Evolutionary conservation across 2,329 filamentous ascomycete species (phyloP), one percentile per base, ranked within the genome.

Genomic region (Aspergillus caelatus): DNA sequence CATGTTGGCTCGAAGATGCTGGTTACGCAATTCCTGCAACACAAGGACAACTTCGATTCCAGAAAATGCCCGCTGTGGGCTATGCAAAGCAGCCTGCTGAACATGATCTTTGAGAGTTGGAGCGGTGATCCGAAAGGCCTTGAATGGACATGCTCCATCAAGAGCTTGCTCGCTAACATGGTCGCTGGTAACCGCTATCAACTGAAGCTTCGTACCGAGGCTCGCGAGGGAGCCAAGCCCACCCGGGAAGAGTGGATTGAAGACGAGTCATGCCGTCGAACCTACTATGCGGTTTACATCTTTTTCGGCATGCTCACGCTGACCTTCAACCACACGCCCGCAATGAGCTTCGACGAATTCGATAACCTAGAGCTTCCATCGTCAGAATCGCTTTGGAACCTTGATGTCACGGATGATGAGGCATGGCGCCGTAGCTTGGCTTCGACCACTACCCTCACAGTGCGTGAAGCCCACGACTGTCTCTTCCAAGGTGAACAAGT

Each of bases 51-150:
- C 80, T 98, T 98, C 79, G 97, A 94, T 83, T 98, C 95, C 10
- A 89, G 94, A 71, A 98, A 97, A 78, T 98, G 94, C 73, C 95
- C 95, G 4, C 81, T 99, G 16, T 98, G 95, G 94, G 95, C 94
- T 55, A 98, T 98, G 93, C 95, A 99, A 78, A 93, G 92, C 77
- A 96, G 94, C 4, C 83, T 99, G 60, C 84, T 99, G 63, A 99
- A 99, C 84, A 98, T 98, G 95, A 90, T 97, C 69, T 98, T 99
- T 77, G 93, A 95, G 61, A 98, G 94, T 83, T 99, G 95, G 95
- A 98, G 95, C 77, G 95, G 95, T 72, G 95, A 98, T 74, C 91
- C 95, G 41, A 98, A 97, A 80, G 95, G 95, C 43, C 85, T 99
- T 3, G 95, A 99, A 79, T 99, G 95, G 95, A 94, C 95, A 41